Evolutionary conservation across 2,329 filamentous ascomycete species (phyloP).

Genomic region (Colletotrichum sansevieriae): DNA sequence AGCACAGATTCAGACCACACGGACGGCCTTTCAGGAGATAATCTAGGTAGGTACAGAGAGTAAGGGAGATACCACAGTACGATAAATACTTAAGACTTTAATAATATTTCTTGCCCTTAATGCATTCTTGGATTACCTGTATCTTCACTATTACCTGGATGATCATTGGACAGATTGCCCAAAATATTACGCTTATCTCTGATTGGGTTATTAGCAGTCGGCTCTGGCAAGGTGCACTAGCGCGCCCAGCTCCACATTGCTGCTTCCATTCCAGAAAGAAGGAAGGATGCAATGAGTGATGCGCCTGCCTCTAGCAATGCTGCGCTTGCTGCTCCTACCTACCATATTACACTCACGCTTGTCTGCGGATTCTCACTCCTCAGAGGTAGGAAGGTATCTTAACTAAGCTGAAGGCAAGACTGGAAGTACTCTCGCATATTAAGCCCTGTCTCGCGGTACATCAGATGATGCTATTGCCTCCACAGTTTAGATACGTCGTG

Average conservation of each 20-base stretch:
- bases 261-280: constrained; percentile 36
- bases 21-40: too few species aligned
- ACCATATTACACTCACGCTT: constrained; percentile 7
- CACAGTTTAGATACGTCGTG: constrained; percentile 8
- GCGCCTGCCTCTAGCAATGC: not conserved
- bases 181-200: not conserved
- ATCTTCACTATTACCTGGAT: too few species aligned
- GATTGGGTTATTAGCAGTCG: constrained; percentile 18
- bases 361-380: constrained; percentile 27
- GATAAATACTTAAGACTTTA: too few species aligned
- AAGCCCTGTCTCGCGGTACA: constrained; percentile 7
- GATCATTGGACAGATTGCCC: constrained; percentile 17
- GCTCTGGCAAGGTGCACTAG: constrained; percentile 37
- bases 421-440: not conserved
- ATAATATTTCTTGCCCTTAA: not conserved
- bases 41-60: too few species aligned
- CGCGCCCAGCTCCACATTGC: not conserved
- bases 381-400: too few species aligned
- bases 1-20: not conserved
- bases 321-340: too few species aligned
- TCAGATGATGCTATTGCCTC: constrained; percentile 30
- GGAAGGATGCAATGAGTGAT: constrained; percentile 26
- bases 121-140: not conserved
- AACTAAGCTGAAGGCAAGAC: too few species aligned
- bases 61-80: too few species aligned